Evolutionary conservation across 768 basidiomycete species (phyloP), one percentile per base, ranked within the genome.

Genomic region (Austroboletus festivus): DNA sequence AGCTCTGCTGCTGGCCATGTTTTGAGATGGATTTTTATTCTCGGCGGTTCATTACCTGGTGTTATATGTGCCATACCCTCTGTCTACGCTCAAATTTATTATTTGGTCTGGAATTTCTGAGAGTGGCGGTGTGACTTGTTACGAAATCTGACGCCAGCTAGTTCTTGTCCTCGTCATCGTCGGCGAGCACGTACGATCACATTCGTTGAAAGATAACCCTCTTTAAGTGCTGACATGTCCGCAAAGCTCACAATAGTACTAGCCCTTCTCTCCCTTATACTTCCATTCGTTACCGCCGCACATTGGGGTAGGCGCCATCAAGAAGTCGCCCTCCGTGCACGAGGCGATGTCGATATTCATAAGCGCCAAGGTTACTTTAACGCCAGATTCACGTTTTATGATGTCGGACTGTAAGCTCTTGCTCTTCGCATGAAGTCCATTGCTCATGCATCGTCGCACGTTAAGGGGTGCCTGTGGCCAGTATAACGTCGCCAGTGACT

Each of bases 391-490:
- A 78, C 82, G 13, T 85, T 69, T 54, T 85, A 83, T 59, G 73
- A 74, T 37, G 77, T 75, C 47, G 80, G 80, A 49, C 55, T 77
- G 80, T 81, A 51, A 54, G 71, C 50, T 18, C 40, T 41, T 42
- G 20, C 8, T 18, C 24, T 34, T 50, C 34, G 18, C 54, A 28
- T 31, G 22, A 43, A 42, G 30, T 42, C 22, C 44, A 24, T 42
- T 10, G 24, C 46, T 56, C 48, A 57, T 42, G 12, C 21, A 42
- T 10, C 1, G 50, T 7, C 45, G 24, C 34, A 39, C 52, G 55
- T 52, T 18, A 58, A 82, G 81, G 33, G 82, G 82, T 59, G 81
- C 82, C 38, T 83, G 82, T 55, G 82, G 81, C 19, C 26, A 65
- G 6, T 21, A 1, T 10, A 82, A 71, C 55, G 46, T 37, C 1